Evolutionary conservation across 2,329 filamentous ascomycete species (phyloP).

Genomic region (Alternaria alternata): DNA sequence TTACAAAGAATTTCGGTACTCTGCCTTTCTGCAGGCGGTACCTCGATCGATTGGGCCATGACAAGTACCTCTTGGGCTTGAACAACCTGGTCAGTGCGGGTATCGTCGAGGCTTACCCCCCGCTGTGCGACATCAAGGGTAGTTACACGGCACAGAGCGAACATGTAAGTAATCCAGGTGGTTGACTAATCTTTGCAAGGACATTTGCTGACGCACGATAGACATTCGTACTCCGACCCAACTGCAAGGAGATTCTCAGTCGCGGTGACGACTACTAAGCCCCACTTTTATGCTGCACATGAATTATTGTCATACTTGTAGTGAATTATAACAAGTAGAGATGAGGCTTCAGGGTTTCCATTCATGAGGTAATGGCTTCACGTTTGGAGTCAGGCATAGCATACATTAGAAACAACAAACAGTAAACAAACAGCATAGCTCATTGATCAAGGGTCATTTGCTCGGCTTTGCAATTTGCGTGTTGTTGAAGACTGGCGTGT

Average conservation of each 20-base stretch:
- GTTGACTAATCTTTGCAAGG: neutral
- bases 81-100: slow-evolving; percentile 85
- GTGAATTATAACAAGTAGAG: neutral
- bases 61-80: slow-evolving; percentile 90
- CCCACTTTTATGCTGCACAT: neutral
- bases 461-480: neutral
- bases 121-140: slow-evolving; percentile 89
- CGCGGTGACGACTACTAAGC: slow-evolving; percentile 82
- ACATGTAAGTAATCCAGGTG: slow-evolving; percentile 71
- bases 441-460: neutral
- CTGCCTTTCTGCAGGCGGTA: slow-evolving; percentile 91
- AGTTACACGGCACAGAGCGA: slow-evolving; percentile 95
- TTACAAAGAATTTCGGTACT: slow-evolving; percentile 96
- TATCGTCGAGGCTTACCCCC: slow-evolving; percentile 90
- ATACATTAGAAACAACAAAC: neutral
- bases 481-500: neutral
- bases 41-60: slow-evolving; percentile 89
- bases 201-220: slow-evolving; percentile 25
- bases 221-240: slow-evolving; percentile 50
- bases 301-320: neutral
- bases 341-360: neutral
- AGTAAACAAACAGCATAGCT: neutral
- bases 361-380: neutral
- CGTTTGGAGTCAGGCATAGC: neutral
- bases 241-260: slow-evolving; percentile 85